phyloP scores from a whole-genome alignment of 192 early-diverging fungal species.

The Entomortierella parvispora region DNA sequence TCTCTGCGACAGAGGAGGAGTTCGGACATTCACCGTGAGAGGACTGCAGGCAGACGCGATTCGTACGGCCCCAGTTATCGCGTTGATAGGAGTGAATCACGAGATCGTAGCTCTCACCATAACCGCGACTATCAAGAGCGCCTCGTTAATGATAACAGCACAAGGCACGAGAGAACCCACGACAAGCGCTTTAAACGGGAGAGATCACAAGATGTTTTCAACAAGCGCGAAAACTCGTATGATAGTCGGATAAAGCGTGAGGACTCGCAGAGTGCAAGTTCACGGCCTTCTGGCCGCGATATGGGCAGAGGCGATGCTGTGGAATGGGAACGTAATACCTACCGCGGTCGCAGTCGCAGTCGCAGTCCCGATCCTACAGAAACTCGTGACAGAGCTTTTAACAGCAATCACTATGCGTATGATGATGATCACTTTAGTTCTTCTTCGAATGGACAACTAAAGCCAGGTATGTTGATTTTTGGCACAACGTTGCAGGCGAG shows the following conservation, averaged over 20 bases:
- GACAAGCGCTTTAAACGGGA: no score
- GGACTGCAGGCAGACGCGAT: neutral
- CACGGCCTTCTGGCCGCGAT: no score
- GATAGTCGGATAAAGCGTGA: no score
- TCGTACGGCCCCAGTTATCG: neutral
- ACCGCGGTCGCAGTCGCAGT: constrained; percentile 6
- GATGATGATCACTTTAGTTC: neutral
- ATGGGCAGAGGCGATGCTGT: neutral
- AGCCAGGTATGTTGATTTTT: neutral
- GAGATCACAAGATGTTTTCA: no score
- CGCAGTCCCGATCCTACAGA: neutral
- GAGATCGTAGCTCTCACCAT: constrained; percentile 1
- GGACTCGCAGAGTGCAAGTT: no score
- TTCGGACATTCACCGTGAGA: neutral
- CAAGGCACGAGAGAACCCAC: no score
- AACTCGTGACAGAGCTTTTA: neutral
- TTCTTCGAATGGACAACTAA: neutral
- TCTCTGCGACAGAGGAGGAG: neutral
- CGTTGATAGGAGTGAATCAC: constrained; percentile 11
- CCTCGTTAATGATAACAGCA: no score
- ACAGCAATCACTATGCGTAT: neutral
- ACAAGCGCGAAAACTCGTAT: no score
- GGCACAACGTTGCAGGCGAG: no score
- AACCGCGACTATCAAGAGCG: neutral
- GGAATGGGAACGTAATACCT: neutral